Conservation (phyloP, 2,329 filamentous ascomycete genomes). For the Fusarium sp. region DNA sequence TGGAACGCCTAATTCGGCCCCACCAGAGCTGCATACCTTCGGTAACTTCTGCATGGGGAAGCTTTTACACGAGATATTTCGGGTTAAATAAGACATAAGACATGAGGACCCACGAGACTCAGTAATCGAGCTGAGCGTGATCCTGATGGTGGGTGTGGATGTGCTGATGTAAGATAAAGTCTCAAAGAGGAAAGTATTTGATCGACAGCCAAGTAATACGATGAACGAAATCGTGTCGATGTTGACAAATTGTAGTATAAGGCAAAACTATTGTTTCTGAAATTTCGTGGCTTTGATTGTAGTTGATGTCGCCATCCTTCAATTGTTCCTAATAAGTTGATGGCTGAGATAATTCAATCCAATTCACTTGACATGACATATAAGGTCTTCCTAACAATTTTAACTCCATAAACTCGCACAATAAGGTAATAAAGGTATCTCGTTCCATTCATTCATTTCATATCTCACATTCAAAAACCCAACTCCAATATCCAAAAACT, state of each 20-base stretch:
- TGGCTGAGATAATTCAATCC: background rate
- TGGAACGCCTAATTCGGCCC: slow-evolving; percentile 16
- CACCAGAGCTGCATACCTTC: too few species aligned
- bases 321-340: background rate
- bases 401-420: background rate
- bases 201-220: background rate
- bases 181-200: background rate
- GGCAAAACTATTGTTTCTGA: background rate
- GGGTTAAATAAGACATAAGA: background rate
- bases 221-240: background rate
- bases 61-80: background rate
- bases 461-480: background rate
- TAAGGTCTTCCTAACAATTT: too few species aligned
- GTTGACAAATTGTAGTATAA: too few species aligned
- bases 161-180: background rate
- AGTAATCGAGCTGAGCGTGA: background rate
- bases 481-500: background rate
- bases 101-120: background rate
- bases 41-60: background rate
- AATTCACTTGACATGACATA: too few species aligned
- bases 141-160: background rate
- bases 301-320: background rate
- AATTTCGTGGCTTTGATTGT: background rate
- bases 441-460: background rate
- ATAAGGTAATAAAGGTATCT: background rate